Conservation (phyloP, 2,329 filamentous ascomycete genomes). For the Alternaria consortialis region DNA sequence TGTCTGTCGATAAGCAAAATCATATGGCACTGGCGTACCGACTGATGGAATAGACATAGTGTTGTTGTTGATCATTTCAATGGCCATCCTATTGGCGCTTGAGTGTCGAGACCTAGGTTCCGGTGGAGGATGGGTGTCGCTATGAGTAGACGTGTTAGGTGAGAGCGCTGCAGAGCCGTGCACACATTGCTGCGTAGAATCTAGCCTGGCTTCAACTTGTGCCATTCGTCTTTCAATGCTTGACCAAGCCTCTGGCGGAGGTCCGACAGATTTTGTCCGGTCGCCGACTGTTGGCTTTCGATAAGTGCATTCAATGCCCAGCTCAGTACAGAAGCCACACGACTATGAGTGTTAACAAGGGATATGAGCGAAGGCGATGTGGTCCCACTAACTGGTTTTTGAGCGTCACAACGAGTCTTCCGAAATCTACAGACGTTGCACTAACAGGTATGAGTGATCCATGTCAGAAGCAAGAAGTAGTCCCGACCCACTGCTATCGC, state of each 20-base stretch:
- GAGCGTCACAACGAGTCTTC: conserved; percentile 41
- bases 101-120: conserved; percentile 23
- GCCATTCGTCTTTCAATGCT: conserved; percentile 36
- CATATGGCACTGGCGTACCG: conserved; percentile 25
- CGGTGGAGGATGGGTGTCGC: conserved; percentile 18
- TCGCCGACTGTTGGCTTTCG: conserved; percentile 35
- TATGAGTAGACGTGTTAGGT: conserved; percentile 26
- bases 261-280: conserved; percentile 23
- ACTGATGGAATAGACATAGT: conserved; percentile 22
- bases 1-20: conserved; percentile 40
- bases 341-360: neutral
- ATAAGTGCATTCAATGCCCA: conserved; percentile 42
- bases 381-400: conserved; percentile 25
- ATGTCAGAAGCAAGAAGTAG: conserved; percentile 8
- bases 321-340: conserved; percentile 34
- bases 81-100: conserved; percentile 26
- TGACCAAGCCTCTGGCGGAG: conserved; percentile 29
- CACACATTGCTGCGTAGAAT: conserved; percentile 28
- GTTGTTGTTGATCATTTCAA: conserved; percentile 23
- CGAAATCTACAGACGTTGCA: conserved; percentile 43
- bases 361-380: neutral
- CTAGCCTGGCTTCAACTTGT: conserved; percentile 34
- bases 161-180: conserved; percentile 27
- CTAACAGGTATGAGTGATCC: conserved; percentile 19
- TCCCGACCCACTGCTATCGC: neutral